A percentile compares a stretch with the other conserved stretches of the same genome.
phyloP scores from a whole-genome alignment of 768 basidiomycete species.

The Leccinum disarticulatum region DNA sequence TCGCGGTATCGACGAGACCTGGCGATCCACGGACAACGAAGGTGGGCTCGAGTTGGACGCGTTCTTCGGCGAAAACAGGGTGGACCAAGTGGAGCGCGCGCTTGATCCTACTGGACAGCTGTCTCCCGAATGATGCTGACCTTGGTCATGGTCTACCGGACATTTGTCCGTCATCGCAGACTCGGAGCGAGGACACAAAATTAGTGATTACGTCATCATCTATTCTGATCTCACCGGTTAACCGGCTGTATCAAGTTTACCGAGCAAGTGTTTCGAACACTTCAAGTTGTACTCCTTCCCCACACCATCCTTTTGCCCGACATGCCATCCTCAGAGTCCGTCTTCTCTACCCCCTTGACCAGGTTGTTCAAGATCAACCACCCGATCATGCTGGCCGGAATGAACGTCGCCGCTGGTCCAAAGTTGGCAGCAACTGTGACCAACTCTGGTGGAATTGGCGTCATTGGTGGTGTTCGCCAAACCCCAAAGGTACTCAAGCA shows the following conservation, averaged over 20 bases:
- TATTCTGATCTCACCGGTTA: background rate
- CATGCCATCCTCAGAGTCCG: constrained; percentile 66
- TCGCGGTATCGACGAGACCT: constrained; percentile 87
- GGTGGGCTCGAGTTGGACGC: constrained; percentile 10
- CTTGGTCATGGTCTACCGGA: constrained; percentile 45
- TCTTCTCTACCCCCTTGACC: constrained; percentile 75
- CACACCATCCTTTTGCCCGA: constrained; percentile 5
- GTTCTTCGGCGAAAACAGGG: constrained; percentile 23
- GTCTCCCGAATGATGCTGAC: constrained; percentile 24
- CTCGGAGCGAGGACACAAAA: no score
- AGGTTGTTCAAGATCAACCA: constrained; percentile 76
- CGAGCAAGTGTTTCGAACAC: background rate
- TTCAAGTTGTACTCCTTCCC: background rate
- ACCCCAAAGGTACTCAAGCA: constrained; percentile 69
- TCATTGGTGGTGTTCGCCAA: constrained; percentile 81
- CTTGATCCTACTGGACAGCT: constrained; percentile 70
- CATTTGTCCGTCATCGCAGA: constrained; percentile 38
- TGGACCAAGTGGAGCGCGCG: constrained; percentile 45
- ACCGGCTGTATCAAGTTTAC: background rate
- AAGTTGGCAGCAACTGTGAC: constrained; percentile 86
- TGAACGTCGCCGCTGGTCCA: constrained; percentile 87
- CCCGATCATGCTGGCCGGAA: constrained; percentile 79
- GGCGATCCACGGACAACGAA: constrained; percentile 67
- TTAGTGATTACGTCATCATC: constrained; percentile 19
- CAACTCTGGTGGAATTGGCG: constrained; percentile 87